Base-by-base conservation (phyloP, 441 rosid species). In the Biscutella auriculata region DNA sequence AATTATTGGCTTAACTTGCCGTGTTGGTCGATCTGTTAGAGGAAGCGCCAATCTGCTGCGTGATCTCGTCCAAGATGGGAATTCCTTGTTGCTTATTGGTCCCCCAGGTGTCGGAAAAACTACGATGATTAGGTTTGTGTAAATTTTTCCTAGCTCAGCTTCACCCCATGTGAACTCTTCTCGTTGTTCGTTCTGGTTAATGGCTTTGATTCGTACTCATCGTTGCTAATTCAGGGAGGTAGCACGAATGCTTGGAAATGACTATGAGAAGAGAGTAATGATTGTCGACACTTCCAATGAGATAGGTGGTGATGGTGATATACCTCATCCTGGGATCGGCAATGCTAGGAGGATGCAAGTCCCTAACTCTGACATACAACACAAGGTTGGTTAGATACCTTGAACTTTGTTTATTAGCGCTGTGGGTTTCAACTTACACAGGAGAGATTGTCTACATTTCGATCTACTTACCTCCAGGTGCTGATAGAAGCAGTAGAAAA, bases 301-400 rank as follows among this genome's bases (percentile, higher is more conserved):
- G 83, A 92, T 92, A 12, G 96, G 98, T 67, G 98, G 98, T 33
- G 95, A 92, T 81, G 96, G 96, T 46, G 95, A 92, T 78, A 88
- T 92, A 64, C 96, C 96, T 41, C 96, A 92, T 78, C 82, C 87
- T 37, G 95, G 95, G 64, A 92, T 92, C 12, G 96, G 98, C 41
- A 79, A 77, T 73, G 95, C 96, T 65, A 85, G 98, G 35, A 77
- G 96, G 65, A 85, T 92, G 98, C 98, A 92, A 77, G 98, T 92
- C 13, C 89, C 88, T 17, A 68, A 84, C 71, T 76, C 82, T 66
- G 86, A 84, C 52, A 70, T 77, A 82, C 98, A 92, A 70, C 98
- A 92, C 67, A 77, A 85, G 93, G 98, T 88, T 49, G 23, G 68
- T 63, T 49, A 40, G 28, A 27, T 27, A 43, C 57, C 21, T 41